Evolutionary conservation across 176 grass and related monocot species (phyloP).

Genomic region (Rhipidocladum racemiflorum): DNA sequence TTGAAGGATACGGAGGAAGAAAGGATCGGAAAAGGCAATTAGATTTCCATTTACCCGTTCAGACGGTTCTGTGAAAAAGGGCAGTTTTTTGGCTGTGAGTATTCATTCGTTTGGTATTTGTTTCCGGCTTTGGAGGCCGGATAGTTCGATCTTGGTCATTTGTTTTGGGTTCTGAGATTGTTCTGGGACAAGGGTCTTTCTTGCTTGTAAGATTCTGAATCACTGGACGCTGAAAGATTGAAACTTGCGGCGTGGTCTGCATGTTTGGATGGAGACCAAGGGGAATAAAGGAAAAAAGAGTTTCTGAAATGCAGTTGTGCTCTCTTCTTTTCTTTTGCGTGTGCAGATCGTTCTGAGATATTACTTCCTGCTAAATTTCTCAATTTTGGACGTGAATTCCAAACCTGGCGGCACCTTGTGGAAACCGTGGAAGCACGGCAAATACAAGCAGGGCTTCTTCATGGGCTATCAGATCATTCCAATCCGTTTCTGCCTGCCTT

Average conservation of each 20-base stretch:
- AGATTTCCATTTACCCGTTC: conserved; percentile 6
- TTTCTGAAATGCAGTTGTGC: neutral
- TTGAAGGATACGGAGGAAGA: conserved; percentile 12
- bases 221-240: neutral
- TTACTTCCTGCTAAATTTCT: conserved; percentile 24
- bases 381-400: conserved; percentile 1
- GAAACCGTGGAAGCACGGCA: conserved; percentile 37
- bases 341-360: conserved; percentile 11
- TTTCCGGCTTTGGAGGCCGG: conserved; percentile 5
- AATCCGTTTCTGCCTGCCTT: neutral
- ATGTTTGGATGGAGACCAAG: conserved; percentile 1
- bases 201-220: conserved; percentile 29
- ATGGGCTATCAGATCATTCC: conserved; percentile 15
- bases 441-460: conserved; percentile 15
- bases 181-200: neutral
- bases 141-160: neutral
- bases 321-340: conserved; percentile 18
- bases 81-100: conserved; percentile 10
- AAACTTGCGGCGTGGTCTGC: neutral
- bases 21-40: conserved; percentile 16
- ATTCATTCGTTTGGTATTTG: conserved; percentile 9
- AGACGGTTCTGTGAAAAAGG: neutral
- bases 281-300: neutral
- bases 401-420: conserved; percentile 18
- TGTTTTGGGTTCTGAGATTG: conserved; percentile 22